A percentile compares a stretch with the other conserved stretches of the same genome.
These are phyloP conservation scores for Cyberlindnera maclurae DNA, from an alignment of 805 yeast species.

Conservation along the genomic window DNA sequence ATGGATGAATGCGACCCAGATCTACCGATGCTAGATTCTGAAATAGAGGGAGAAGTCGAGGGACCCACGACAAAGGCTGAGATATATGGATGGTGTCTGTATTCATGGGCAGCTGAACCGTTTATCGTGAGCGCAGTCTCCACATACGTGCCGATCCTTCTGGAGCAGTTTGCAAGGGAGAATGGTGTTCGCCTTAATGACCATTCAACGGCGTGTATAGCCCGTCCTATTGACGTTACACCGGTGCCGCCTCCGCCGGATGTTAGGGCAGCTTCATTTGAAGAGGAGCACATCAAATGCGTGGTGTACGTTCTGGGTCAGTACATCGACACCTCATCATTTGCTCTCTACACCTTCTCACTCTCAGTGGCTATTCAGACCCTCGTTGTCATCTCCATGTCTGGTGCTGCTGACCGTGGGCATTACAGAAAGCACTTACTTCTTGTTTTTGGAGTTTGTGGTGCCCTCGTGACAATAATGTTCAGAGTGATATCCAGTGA, in stretches of 20 bases:
- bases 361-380: constrained; percentile 68
- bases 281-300: constrained; percentile 27
- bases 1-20: too few species aligned
- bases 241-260: constrained; percentile 23
- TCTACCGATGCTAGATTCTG: too few species aligned
- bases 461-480: constrained; percentile 45
- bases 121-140: constrained; percentile 75
- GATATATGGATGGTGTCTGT: constrained; percentile 62
- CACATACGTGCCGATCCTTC: constrained; percentile 64
- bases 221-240: constrained; percentile 20
- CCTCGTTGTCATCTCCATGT: constrained; percentile 58
- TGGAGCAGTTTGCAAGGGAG: constrained; percentile 66
- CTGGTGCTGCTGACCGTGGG: constrained; percentile 67
- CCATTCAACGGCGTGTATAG: constrained; percentile 47
- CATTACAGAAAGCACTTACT: constrained; percentile 50
- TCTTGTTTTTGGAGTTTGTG: constrained; percentile 49
- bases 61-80: constrained; percentile 32
- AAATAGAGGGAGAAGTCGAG: not conserved
- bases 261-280: constrained; percentile 21
- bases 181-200: constrained; percentile 62
- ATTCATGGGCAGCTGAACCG: constrained; percentile 74
- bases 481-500: constrained; percentile 33
- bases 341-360: constrained; percentile 69
- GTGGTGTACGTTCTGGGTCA: constrained; percentile 38
- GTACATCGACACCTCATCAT: constrained; percentile 65